A percentile compares a stretch with the other conserved stretches of the same genome.
phyloP scores from a whole-genome alignment of 331 rosid species.

The Spiraea crenata region DNA sequence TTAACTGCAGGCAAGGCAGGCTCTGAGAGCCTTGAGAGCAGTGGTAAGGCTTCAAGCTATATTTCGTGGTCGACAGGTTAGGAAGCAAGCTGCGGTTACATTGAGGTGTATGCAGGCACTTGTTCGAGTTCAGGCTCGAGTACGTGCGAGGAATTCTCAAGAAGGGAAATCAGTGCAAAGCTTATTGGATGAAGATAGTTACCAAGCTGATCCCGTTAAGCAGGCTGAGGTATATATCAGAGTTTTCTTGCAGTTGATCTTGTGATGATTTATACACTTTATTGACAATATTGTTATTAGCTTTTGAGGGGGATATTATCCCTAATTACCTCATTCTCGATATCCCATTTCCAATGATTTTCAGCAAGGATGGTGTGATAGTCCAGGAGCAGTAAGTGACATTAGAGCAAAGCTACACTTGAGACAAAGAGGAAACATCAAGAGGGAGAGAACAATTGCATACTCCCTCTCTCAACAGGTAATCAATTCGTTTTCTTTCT shows the following conservation, averaged over 20 bases:
- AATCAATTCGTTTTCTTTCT: conserved; percentile 12
- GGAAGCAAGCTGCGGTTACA: conserved; percentile 89
- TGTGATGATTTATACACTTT: not conserved
- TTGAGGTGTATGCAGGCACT: conserved; percentile 97
- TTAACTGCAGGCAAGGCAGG: conserved; percentile 65
- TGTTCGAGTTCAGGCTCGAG: conserved; percentile 73
- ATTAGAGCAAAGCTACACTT: conserved; percentile 63
- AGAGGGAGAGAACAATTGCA: conserved; percentile 83
- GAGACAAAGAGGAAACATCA: conserved; percentile 73
- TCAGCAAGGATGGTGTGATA: conserved; percentile 82
- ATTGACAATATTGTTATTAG: not conserved
- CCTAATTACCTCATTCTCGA: not conserved
- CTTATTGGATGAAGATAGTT: conserved; percentile 37
- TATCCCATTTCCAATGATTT: conserved; percentile 5
- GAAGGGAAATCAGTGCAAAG: conserved; percentile 46
- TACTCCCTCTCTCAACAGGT: conserved; percentile 72
- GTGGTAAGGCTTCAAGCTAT: conserved; percentile 90
- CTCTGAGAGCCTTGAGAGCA: conserved; percentile 82
- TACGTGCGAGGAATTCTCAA: conserved; percentile 54
- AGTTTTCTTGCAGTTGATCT: conserved; percentile 1
- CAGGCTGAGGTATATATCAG: conserved; percentile 51
- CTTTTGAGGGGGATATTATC: not conserved
- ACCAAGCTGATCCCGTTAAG: conserved; percentile 45
- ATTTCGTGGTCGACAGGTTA: conserved; percentile 71
- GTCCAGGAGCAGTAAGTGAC: conserved; percentile 69